Evolutionary conservation across 2,329 filamentous ascomycete genomes (phyloP).

Genomic region (Neonectria magnoliae): DNA sequence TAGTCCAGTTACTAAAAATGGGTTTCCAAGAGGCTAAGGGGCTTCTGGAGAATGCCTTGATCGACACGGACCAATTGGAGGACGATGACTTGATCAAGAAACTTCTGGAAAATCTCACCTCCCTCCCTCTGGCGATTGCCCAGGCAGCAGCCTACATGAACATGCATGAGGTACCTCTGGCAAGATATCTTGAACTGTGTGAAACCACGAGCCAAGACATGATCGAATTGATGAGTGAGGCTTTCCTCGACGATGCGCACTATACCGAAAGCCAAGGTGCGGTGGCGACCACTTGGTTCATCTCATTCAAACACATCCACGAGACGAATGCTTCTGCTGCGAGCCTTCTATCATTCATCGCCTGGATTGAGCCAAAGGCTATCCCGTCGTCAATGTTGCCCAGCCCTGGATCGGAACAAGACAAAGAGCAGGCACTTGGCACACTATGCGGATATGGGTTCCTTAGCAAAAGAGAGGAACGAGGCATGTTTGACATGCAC

Average conservation of each 20-base stretch:
- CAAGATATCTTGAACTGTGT: constrained; percentile 49
- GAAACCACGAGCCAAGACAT: constrained; percentile 44
- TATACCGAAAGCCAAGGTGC: constrained; percentile 48
- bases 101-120: constrained; percentile 41
- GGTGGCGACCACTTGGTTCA: constrained; percentile 51
- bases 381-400: constrained; percentile 52
- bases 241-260: constrained; percentile 48
- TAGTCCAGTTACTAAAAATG: constrained; percentile 7
- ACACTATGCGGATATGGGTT: constrained; percentile 48
- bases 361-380: constrained; percentile 52
- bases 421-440: constrained; percentile 44
- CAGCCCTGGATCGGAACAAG: constrained; percentile 16
- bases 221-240: constrained; percentile 20
- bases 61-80: neutral
- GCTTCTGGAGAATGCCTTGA: neutral
- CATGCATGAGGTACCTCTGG: constrained; percentile 36
- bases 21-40: neutral
- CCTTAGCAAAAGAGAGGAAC: constrained; percentile 38
- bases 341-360: constrained; percentile 52
- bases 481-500: constrained; percentile 50
- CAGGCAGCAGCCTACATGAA: constrained; percentile 56
- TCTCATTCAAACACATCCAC: constrained; percentile 54
- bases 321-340: constrained; percentile 44
- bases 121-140: constrained; percentile 51
- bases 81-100: neutral